Evolutionary conservation across 2,329 filamentous ascomycete genomes (phyloP), one percentile per base, ranked within the genome.

Genomic region (Xylariaceae sp.): DNA sequence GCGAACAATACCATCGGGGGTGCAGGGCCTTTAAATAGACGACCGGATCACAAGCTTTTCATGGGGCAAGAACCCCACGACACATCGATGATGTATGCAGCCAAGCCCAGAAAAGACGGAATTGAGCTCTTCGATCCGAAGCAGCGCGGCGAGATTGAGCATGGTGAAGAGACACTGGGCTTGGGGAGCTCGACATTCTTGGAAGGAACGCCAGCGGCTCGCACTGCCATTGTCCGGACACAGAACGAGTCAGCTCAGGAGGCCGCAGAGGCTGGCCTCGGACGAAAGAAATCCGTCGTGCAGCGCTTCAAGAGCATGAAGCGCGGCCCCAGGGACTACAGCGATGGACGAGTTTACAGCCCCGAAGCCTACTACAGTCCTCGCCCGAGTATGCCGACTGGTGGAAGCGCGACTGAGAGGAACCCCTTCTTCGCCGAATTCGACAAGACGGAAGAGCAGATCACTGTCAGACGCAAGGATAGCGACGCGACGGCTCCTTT

Each of bases 151-250:
- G 80, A 86, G 40, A 76, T 83, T 32, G 74, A 97, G 11, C 88
- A 97, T 52, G 90, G 90, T 13, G 80, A 89, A 39, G 82, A 94
- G 63, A 83, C 79, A 3, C 69, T 86, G 45, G 92, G 92, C 8
- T 68, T 98, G 6, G 92, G 92, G 37, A 95, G 89, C 2, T 94
- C 88, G 23, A 98, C 92, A 2, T 97, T 97, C 70, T 67, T 98
- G 15, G 92, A 98, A 55, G 92, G 92, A 24, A 85, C 92, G 1
- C 90, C 92, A 11, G 92, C 89, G 18, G 85, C 89, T 18, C 80
- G 81, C 52, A 76, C 81, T 6, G 86, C 84, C 13, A 86, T 95
- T 38, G 78, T 86, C 59, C 80, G 83, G 44, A 79, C 79, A 34
- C 78, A 90, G 54, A 83, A 76, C 21, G 88, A 81, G 53, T 65